Base-by-base conservation (phyloP, 2,329 filamentous ascomycete species). In the Colletotrichum cordylinicola region DNA sequence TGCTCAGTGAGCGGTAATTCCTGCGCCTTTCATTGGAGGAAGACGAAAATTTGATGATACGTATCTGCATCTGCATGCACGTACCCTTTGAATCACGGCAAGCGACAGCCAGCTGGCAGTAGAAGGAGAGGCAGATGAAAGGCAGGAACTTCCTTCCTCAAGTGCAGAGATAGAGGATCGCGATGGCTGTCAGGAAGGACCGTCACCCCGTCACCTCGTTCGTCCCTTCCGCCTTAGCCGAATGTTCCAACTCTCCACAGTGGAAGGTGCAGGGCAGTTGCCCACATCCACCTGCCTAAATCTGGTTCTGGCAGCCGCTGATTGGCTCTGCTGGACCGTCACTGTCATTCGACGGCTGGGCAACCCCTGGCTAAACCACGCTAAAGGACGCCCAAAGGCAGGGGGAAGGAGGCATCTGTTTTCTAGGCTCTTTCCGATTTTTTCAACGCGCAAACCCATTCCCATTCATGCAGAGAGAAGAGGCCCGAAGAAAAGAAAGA, bases 321-420 rank as follows among this genome's bases (percentile, higher is more conserved):
- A 67, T 64, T 64, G 62, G 73, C 31, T 69, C 31, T 29, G 56
- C 31, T 29, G n/a, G 15, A n/a, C 37, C 64, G 56, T 68, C 33
- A 43, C 6, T 58, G 12, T 69, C 10, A 10, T 62, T 64, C 43
- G 43, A 68, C 27, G 61, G 21, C 64, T 64, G 48, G 64, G 64
- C 73, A 68, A n/a, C 73, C 73, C 73, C 73, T 73, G 70, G 73
- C 69, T 71, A 74, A 21, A 70, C 43, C 33, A 70, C 60, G 43
- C 72, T 66, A 74, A 70, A 48, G 15, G 33, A 31, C 35, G 60
- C 43, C 65, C 18, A 31, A 6, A 66, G 48, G 52, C 72, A 74
- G 67, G 72, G 67, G 67, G 31, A 12, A 33, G 66, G 68, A 31
- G 48, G 29, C 12, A 21, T 21, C 43, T 52, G 31, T 39, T 15